A percentile compares a stretch with the other conserved stretches of the same genome.
Evolutionary conservation across 257 asterid genomes (phyloP).

Genomic region (Salvia rosmarinus): DNA sequence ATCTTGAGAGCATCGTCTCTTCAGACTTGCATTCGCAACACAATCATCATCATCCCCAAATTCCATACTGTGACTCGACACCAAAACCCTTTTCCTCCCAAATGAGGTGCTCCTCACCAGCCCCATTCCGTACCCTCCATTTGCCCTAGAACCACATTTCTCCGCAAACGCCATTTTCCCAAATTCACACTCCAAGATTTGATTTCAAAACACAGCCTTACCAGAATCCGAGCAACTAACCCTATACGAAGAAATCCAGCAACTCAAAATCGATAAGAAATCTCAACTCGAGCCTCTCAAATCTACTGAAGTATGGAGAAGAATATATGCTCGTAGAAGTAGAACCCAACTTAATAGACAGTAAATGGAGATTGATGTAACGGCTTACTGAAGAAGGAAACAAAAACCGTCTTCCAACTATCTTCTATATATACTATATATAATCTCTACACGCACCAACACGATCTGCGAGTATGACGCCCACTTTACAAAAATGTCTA

Average conservation of each 20-base stretch:
- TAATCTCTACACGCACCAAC: slow-evolving; percentile 10
- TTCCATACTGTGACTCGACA: slow-evolving; percentile 37
- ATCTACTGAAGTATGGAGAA: neutral
- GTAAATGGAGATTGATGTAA: slow-evolving; percentile 50
- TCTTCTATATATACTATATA: slow-evolving; percentile 32
- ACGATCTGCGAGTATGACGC: slow-evolving; percentile 22
- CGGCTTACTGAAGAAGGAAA: slow-evolving; percentile 50
- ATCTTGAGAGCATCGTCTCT: slow-evolving; percentile 48
- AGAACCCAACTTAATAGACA: slow-evolving; percentile 36
- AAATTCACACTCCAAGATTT: slow-evolving; percentile 39
- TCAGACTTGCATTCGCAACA: slow-evolving; percentile 33
- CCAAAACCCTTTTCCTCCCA: slow-evolving; percentile 64
- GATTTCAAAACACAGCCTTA: neutral
- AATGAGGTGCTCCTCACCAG: slow-evolving; percentile 62
- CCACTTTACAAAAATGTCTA: slow-evolving; percentile 3
- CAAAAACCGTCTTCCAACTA: slow-evolving; percentile 42
- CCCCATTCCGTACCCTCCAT: slow-evolving; percentile 46
- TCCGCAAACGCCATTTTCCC: slow-evolving; percentile 39
- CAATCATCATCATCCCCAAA: slow-evolving; percentile 30
- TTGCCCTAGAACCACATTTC: too few species aligned
- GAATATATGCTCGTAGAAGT: neutral
- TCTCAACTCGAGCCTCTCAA: neutral
- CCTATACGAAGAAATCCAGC: slow-evolving; percentile 14
- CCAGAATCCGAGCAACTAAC: slow-evolving; percentile 12
- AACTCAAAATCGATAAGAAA: slow-evolving; percentile 11